Conservation (phyloP, 2,329 filamentous ascomycete genomes). For the Claviceps sp. region DNA sequence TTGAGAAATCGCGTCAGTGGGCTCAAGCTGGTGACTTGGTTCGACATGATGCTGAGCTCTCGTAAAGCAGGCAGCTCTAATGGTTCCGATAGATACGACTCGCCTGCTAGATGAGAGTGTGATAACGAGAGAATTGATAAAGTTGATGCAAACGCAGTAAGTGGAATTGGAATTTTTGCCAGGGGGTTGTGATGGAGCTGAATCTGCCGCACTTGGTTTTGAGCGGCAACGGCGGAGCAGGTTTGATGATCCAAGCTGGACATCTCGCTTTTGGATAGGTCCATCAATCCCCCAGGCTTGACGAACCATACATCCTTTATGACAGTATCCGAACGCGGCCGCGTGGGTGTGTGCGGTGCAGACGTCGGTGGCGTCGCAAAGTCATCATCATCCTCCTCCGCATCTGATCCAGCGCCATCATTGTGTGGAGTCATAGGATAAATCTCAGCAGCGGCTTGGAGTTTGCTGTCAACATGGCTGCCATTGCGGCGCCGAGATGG, state of each 20-base stretch:
- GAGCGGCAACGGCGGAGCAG: constrained; percentile 40
- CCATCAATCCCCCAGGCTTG: constrained; percentile 49
- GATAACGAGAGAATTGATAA: constrained; percentile 61
- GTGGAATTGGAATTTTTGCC: constrained; percentile 51
- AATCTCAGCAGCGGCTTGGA: neutral
- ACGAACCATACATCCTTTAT: constrained; percentile 38
- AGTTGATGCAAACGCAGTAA: constrained; percentile 58
- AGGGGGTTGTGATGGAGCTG: constrained; percentile 70
- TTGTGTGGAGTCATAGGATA: constrained; percentile 16
- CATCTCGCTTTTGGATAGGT: constrained; percentile 54
- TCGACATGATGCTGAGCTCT: constrained; percentile 63
- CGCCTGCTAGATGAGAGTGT: constrained; percentile 56
- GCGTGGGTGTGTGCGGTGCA: constrained; percentile 33
- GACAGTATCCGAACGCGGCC: constrained; percentile 34
- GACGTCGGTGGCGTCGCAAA: constrained; percentile 46
- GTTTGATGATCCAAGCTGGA: constrained; percentile 44
- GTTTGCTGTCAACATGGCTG: constrained; percentile 17
- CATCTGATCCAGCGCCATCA: constrained; percentile 36
- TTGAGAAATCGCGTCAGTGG: constrained; percentile 52
- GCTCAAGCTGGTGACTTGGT: constrained; percentile 57
- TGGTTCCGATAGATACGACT: constrained; percentile 50
- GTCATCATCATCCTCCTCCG: constrained; percentile 36
- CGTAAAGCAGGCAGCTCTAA: constrained; percentile 61
- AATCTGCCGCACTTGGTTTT: constrained; percentile 40
- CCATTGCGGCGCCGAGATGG: constrained; percentile 13